These are phyloP conservation scores for Penicillium sp. DNA, from an alignment of 2,329 filamentous ascomycete species.

Conservation along the genomic window DNA sequence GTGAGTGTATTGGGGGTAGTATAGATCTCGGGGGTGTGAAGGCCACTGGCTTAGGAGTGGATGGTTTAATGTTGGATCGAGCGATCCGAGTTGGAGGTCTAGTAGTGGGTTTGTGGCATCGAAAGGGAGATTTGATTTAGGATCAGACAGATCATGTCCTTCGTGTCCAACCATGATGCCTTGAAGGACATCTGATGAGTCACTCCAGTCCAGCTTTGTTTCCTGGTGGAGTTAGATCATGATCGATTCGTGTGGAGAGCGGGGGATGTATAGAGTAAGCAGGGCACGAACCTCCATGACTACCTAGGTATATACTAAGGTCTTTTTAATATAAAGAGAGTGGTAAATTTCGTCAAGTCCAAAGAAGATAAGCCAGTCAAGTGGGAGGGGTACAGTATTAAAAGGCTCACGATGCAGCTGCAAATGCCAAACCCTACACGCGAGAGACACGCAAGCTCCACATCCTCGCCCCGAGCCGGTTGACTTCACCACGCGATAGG, in stretches of 20 bases:
- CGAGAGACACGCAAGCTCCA: constrained; percentile 8
- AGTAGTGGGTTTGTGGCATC: constrained; percentile 23
- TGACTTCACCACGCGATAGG: constrained; percentile 9
- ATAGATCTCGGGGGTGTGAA: constrained; percentile 17
- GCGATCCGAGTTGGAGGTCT: constrained; percentile 24
- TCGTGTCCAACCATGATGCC: constrained; percentile 27
- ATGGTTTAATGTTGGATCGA: constrained; percentile 10
- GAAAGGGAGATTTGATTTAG: constrained; percentile 8
- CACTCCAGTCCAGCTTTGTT: constrained; percentile 19
- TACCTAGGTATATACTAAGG: neutral
- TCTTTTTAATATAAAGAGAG: neutral
- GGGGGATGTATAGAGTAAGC: neutral
- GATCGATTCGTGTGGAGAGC: neutral
- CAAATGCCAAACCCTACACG: constrained; percentile 12
- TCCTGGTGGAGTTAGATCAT: constrained; percentile 3
- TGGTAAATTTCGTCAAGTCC: neutral
- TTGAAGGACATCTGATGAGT: constrained; percentile 31
- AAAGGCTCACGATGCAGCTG: constrained; percentile 1
- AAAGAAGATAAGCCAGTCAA: neutral
- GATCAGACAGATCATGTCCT: constrained; percentile 3
- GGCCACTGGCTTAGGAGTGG: constrained; percentile 24
- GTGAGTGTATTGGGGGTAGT: constrained; percentile 22
- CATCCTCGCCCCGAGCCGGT: constrained; percentile 8
- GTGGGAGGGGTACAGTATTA: constrained; percentile 7
- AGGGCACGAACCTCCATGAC: constrained; percentile 13